Conservation (phyloP, 768 basidiomycete species). For the Boletus vermiculosoides region DNA sequence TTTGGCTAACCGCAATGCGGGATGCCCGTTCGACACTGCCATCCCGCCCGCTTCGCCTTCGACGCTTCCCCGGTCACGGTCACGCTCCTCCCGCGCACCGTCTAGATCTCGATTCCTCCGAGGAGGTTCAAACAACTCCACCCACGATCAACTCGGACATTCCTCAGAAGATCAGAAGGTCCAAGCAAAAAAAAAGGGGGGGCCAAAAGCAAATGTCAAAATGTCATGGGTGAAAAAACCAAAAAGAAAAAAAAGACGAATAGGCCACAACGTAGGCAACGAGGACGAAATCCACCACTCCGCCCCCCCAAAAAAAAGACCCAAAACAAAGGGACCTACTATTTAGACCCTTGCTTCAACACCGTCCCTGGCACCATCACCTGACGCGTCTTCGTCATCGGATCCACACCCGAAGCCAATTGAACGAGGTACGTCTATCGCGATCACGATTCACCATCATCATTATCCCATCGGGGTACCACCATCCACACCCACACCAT, state of each 20-base stretch:
- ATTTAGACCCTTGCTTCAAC: slow-evolving; percentile 28
- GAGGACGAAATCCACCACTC: not conserved
- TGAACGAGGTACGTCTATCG: slow-evolving; percentile 38
- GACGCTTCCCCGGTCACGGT: slow-evolving; percentile 2
- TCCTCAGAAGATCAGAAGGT: not conserved
- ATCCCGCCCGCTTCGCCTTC: slow-evolving; percentile 9
- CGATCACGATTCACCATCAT: slow-evolving; percentile 5
- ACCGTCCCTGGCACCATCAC: slow-evolving; percentile 33
- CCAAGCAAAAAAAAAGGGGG: not conserved
- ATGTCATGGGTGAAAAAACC: no score
- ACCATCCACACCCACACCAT: not conserved
- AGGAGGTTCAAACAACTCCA: slow-evolving; percentile 4
- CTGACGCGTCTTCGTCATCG: slow-evolving; percentile 23
- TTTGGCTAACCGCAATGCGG: not conserved
- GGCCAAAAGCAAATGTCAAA: not conserved
- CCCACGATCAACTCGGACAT: slow-evolving; percentile 15
- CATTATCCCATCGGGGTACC: not conserved
- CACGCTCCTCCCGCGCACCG: not conserved
- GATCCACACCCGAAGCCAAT: slow-evolving; percentile 45
- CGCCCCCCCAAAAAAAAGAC: not conserved
- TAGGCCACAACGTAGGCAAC: not conserved
- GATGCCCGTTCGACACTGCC: slow-evolving; percentile 6
- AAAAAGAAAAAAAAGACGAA: not conserved
- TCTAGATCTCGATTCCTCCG: slow-evolving; percentile 21
- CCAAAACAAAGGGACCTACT: slow-evolving; percentile 27